A percentile compares a stretch with the other conserved stretches of the same genome.
Conservation (phyloP, 1,284 basidiomycete species). For the Pseudozyma hubeiensis region DNA sequence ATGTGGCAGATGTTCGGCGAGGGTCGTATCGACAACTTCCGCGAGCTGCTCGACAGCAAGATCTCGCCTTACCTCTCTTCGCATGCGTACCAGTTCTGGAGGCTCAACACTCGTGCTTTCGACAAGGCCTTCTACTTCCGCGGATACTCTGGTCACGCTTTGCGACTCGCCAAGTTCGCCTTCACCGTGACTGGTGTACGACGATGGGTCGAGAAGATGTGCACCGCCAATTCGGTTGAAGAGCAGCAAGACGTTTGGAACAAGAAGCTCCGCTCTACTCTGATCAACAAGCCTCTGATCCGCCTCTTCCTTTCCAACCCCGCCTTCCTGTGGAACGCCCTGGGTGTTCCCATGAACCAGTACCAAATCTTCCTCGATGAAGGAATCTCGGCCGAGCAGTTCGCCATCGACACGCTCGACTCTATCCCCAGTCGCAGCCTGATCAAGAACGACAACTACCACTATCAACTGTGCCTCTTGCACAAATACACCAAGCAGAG, state of each 20-base stretch:
- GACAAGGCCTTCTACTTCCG: slow-evolving; percentile 78
- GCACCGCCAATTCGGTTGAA: slow-evolving; percentile 73
- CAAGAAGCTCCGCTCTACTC: slow-evolving; percentile 74
- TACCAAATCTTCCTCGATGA: slow-evolving; percentile 78
- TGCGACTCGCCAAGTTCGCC: slow-evolving; percentile 76
- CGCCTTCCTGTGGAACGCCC: slow-evolving; percentile 82
- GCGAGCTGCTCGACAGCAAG: slow-evolving; percentile 75
- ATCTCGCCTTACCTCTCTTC: slow-evolving; percentile 81
- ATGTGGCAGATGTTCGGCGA: slow-evolving; percentile 81
- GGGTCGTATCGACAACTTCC: slow-evolving; percentile 77
- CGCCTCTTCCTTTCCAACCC: slow-evolving; percentile 72
- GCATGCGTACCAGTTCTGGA: slow-evolving; percentile 82
- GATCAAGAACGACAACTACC: slow-evolving; percentile 66
- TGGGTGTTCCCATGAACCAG: slow-evolving; percentile 83
- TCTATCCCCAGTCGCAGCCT: slow-evolving; percentile 58
- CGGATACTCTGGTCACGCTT: slow-evolving; percentile 76
- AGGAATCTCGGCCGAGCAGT: slow-evolving; percentile 71
- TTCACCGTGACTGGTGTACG: slow-evolving; percentile 76
- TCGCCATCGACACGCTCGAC: slow-evolving; percentile 68
- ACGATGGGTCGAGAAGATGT: slow-evolving; percentile 75
- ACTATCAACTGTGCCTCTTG: slow-evolving; percentile 72
- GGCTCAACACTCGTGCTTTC: slow-evolving; percentile 77
- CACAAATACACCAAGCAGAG: slow-evolving; percentile 78
- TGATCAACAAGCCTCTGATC: slow-evolving; percentile 78
- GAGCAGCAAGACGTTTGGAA: slow-evolving; percentile 79